Evolutionary conservation across 1,139 yeast genomes (phyloP), one percentile per base, ranked within the genome.

Genomic region (Pichia sp.): DNA sequence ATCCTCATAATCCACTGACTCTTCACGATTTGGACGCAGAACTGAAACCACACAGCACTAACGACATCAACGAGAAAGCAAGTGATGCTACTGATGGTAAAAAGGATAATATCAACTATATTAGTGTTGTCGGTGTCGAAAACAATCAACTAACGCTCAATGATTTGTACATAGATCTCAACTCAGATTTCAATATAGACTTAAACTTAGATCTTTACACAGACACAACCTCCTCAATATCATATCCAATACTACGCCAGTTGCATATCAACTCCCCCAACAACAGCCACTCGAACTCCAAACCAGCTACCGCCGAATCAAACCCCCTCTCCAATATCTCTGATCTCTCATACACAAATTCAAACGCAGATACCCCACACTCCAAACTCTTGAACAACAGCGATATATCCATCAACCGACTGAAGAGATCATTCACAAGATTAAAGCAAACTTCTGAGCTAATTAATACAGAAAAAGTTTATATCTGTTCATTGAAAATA

Each of bases 391-490:
- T 48, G 19, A 31, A 22, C 11, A 35, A 22, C 8, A 12, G 34
- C 10, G 45, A 44, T 27, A 18, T 48, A 6, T 35, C 52, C 11
- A 32, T 31, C 7, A 44, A 42, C 18, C 20, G 19, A 18, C 28
- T 48, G 10, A 52, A 52, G 38, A 45, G 56, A 31, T 52, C 57
- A 12, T 66, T 59, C 43, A 64, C 65, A 30, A 53, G 77, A 41
- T 62, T 59, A 32, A 68, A 66, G 37, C 63, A 71, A 11, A 60
- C 78, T 15, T 73, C 74, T 47, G 85, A 80, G 57, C 57, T 79
- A 3, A 46, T 72, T 0, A 69, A 67, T 10, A 77, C 78, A 17
- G 85, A 80, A 57, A 67, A 67, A 24, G 64, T 62, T 1, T 79
- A 77, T 53, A 59, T 77, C 15, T 65, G 67, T 34, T 72, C 75